Base-by-base conservation (phyloP, 768 basidiomycete genomes). In the Lenzites betulinus region DNA sequence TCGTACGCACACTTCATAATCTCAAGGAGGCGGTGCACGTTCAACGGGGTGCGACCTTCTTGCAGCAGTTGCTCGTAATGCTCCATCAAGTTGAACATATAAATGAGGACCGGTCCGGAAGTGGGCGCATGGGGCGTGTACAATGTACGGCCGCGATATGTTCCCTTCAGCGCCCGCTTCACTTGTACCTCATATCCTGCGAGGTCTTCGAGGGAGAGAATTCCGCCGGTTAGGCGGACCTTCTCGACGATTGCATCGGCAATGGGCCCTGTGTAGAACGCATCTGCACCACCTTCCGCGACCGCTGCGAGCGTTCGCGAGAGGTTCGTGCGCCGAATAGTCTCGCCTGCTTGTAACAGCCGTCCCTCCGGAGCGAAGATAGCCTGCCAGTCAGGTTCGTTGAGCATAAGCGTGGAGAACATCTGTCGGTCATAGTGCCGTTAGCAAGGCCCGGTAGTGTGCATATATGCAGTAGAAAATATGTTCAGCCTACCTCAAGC, bases 11-110 rank as follows among this genome's bases (percentile, higher is more conserved):
- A 97, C 70, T 98, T 97, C 70, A 93, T 79, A 0, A 84, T 83
- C 73, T 98, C 97, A 15, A 98, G 78, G 5, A 92, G 70, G 47
- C 95, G 81, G 71, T 98, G 97, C 2, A 83, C 78, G 64, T 86
- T 90, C 16, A 93, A 70, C 0, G 80, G 78, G n/a, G 80, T 86
- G 63, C 78, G 73, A 46, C 84, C 84, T 26, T 72, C 74, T 25
- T 76, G 75, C 18, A 80, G 64, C 35, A 83, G 73, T 38, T 79
- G 67, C 52, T 80, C 76, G 68, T 83, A 98, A n/a, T 81, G 79
- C 69, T 97, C 95, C 47, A 96, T 75, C 20, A 95, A 71, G 70
- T 98, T 97, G n/a, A 98, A 77, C 81, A 98, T 90, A 70, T 93
- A 90, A 41, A 97, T 75, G 42, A 98, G 76, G n/a, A 91, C 92